Evolutionary conservation across 129 eudicot species (phyloP), one percentile per base, ranked within the genome.

Genomic region (Escallonia rubra): DNA sequence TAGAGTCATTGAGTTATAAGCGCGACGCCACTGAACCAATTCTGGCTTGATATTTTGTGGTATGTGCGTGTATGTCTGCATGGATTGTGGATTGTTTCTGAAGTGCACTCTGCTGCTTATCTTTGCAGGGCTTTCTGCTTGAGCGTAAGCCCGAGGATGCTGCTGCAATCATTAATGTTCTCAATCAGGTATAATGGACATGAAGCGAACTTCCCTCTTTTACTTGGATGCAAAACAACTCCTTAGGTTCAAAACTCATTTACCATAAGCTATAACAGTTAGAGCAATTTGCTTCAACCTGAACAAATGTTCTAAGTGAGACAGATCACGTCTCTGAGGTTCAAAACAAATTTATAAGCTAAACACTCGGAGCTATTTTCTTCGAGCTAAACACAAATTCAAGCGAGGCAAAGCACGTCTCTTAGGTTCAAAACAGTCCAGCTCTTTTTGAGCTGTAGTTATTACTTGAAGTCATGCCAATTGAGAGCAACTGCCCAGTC

Each of bases 131-230:
- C 57, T 76, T 78, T 70, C 79, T 94, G 54, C 93, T 89, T 50
- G 97, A 94, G 61, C 82, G 67, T 45, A 89, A 89, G 64, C 99
- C 97, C 5, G 84, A 82, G 16, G 71, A 74, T 74, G 90, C 97
- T 72, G 96, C 94, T 75, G 72, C 82, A 13, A 41, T 75, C 48
- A 81, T 94, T 83, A 85, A 87, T 78, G 76, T 43, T 34, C 82
- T 94, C 58, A 64, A 74, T 54, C 82, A 90, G 99, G 99, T 94
- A 72, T 23, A 23, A 23, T 23, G 34, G 34, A 23, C 34, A 23
- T 23, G 34, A 23, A 23, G 34, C 34, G 1, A 23, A 7, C 16
- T 15, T 46, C 57, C 57, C 56, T 59, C 9, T 57, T 63, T 40
- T 2, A 5, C 47, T 13, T 65, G 60, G 47, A 61, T 52, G 47